Evolutionary conservation across 345 rosid species (phyloP), one percentile per base, ranked within the genome.

Genomic region (Salix koriyanagi): DNA sequence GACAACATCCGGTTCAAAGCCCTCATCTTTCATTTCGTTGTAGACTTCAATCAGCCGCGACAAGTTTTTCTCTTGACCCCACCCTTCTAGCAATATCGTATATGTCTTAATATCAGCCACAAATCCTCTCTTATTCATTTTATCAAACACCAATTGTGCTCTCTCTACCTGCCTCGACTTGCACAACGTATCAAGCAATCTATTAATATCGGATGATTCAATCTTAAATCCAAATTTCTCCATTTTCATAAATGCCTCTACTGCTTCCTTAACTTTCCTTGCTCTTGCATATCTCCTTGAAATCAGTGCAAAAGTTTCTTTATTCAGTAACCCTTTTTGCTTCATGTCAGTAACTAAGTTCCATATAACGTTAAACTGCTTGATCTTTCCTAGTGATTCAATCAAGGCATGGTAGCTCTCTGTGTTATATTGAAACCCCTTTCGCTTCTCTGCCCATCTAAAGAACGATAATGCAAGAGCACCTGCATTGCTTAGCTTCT

Each of bases 101-200:
- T 84, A 91, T 1, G 94, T 86, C 88, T 91, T 91, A 3, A 91
- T 76, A 82, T 91, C 93, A 28, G 96, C 90, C 28, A 65, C 71
- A 75, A 94, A 90, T 75, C 85, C 89, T 75, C 80, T 90, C 68
- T 79, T 90, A 62, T 86, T 90, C 91, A 91, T 91, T 88, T 84
- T 86, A 71, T 94, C 98, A 70, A 92, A 90, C 94, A 94, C 86
- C 86, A 90, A 78, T 65, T 92, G 97, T 76, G 97, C 97, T 70
- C 81, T 88, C 37, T 73, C 85, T 26, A 90, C 95, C 15, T 89
- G 86, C 79, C 91, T 87, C 2, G 97, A 91, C 86, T 92, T 91
- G 56, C 91, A 70, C 79, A 91, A 69, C 4, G 84, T 83, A 80
- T 92, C 97, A 7, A 91, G 58, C 90, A 92, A 73, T 62, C 97